These are phyloP conservation scores for Echium plantagineum DNA, from an alignment of 257 asterid species.

Conservation along the genomic window DNA sequence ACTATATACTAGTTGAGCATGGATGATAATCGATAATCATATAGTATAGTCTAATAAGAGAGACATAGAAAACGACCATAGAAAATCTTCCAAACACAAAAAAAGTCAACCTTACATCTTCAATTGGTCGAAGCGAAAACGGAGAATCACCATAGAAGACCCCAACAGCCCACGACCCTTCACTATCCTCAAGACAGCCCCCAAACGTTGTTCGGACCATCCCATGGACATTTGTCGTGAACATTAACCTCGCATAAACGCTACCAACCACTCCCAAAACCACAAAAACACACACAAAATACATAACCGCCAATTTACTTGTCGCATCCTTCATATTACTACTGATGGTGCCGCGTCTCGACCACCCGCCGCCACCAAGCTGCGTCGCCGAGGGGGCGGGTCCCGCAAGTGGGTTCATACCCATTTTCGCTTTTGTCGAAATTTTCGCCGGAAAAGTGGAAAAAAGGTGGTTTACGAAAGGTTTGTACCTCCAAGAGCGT, in stretches of 20 bases:
- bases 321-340: not conserved
- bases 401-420: too few species aligned
- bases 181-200: slow-evolving; percentile 73
- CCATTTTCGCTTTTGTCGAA: too few species aligned
- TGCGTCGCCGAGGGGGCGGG: not conserved
- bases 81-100: too few species aligned
- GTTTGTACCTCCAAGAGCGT: too few species aligned
- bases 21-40: too few species aligned
- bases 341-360: not conserved
- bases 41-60: too few species aligned
- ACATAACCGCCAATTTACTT: slow-evolving; percentile 29
- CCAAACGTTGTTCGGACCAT: slow-evolving; percentile 37
- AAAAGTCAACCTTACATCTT: slow-evolving; percentile 43
- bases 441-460: too few species aligned
- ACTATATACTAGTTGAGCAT: too few species aligned
- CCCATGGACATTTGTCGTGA: slow-evolving; percentile 46
- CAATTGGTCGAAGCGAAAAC: slow-evolving; percentile 80
- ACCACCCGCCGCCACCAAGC: not conserved
- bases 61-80: too few species aligned
- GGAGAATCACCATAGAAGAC: slow-evolving; percentile 88
- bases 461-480: too few species aligned
- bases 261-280: slow-evolving; percentile 61
- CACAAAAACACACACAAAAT: slow-evolving; percentile 46
- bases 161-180: slow-evolving; percentile 94
- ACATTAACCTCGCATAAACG: slow-evolving; percentile 43